phyloP scores from a whole-genome alignment of 1,284 basidiomycete genomes.

The Ceratobasidium sp. region DNA sequence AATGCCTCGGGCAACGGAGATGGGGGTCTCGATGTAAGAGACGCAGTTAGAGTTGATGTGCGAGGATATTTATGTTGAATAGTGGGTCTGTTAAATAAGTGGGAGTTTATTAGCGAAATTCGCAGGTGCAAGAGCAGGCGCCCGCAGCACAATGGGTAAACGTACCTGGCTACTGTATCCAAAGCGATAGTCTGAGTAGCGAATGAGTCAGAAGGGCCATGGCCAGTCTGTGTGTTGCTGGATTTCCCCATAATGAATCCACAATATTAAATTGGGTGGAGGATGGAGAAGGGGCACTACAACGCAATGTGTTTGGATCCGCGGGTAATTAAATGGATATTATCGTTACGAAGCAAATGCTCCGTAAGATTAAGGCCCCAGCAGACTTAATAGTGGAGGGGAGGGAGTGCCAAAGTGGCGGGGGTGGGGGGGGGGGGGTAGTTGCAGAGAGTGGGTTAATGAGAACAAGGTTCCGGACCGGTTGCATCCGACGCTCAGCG shows the following conservation, averaged over 20 bases:
- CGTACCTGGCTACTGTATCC: neutral
- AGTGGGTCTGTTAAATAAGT: neutral
- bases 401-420: neutral
- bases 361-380: neutral
- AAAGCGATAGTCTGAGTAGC: neutral
- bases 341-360: neutral
- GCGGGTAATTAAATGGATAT: neutral
- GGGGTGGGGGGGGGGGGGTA: neutral
- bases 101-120: neutral
- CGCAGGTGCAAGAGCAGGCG: neutral
- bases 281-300: neutral
- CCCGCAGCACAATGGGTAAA: neutral
- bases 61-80: neutral
- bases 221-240: slow-evolving; percentile 5
- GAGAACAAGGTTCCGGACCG: too few species aligned
- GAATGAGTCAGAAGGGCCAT: neutral
- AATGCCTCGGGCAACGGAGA: neutral
- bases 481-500: too few species aligned
- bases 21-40: neutral
- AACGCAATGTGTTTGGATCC: neutral
- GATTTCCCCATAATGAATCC: neutral
- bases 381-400: neutral
- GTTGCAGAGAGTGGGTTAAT: neutral
- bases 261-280: neutral
- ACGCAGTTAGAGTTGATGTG: neutral